Conservation (phyloP, 768 basidiomycete genomes). For the Filobasidium floriforme region DNA sequence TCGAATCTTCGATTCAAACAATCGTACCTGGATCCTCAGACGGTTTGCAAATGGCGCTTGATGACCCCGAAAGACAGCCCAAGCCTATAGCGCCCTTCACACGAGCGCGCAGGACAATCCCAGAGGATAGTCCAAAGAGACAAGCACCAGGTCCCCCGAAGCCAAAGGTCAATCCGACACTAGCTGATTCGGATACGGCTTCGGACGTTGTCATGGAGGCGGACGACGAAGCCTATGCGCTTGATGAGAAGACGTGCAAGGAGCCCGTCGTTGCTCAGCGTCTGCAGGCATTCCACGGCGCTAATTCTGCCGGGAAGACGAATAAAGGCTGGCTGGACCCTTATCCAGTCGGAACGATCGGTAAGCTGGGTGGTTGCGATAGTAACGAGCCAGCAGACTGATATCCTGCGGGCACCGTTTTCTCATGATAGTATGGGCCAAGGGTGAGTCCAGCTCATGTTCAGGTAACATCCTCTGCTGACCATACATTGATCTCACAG, state of each 20-base stretch:
- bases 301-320: slow-evolving; percentile 4
- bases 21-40: too few species aligned
- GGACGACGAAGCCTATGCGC: not conserved
- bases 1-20: too few species aligned
- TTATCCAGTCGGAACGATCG: slow-evolving; percentile 30
- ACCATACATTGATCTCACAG: not conserved
- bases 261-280: not conserved
- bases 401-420: too few species aligned
- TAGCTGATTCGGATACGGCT: not conserved
- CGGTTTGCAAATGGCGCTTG: too few species aligned
- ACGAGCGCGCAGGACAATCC: too few species aligned
- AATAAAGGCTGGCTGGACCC: slow-evolving; percentile 18
- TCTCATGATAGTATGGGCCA: slow-evolving; percentile 1
- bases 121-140: too few species aligned
- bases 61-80: too few species aligned
- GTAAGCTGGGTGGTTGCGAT: slow-evolving; percentile 17
- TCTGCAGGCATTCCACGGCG: slow-evolving; percentile 11
- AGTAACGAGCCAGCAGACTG: too few species aligned
- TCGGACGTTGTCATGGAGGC: not conserved
- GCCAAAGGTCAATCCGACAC: not conserved
- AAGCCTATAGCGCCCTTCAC: too few species aligned
- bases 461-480: slow-evolving; percentile 49
- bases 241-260: not conserved
- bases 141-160: too few species aligned
- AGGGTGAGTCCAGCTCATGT: slow-evolving; percentile 9